Conservation (phyloP, 2,329 filamentous ascomycete species). For the Fusarium metavorans region DNA sequence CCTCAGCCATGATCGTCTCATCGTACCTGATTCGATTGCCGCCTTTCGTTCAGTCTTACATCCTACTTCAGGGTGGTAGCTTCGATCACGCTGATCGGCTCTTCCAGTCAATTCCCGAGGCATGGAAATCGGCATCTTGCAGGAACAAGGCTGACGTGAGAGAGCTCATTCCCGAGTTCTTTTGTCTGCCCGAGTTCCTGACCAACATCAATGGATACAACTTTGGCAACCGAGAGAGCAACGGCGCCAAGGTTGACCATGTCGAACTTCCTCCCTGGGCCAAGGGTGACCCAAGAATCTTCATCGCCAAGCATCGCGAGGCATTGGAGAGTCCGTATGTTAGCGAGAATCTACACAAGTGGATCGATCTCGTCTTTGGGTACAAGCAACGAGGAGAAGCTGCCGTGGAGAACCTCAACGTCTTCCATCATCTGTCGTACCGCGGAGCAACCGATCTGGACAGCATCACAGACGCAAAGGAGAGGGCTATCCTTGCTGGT, state of each 20-base stretch:
- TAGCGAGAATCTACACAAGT: constrained; percentile 87
- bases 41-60: constrained; percentile 95
- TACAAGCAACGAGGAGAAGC: constrained; percentile 94
- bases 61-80: constrained; percentile 92
- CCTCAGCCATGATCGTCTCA: constrained; percentile 98
- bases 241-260: constrained; percentile 82
- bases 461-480: constrained; percentile 87
- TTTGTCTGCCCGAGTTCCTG: constrained; percentile 94
- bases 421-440: constrained; percentile 96
- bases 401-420: constrained; percentile 90
- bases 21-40: constrained; percentile 96
- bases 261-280: constrained; percentile 96
- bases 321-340: constrained; percentile 94
- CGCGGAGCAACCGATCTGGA: constrained; percentile 94
- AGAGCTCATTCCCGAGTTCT: constrained; percentile 96
- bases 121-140: constrained; percentile 90
- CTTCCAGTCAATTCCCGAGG: constrained; percentile 91
- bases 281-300: constrained; percentile 94
- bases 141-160: constrained; percentile 95
- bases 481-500: constrained; percentile 88
- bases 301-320: constrained; percentile 95
- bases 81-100: constrained; percentile 97
- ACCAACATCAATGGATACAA: constrained; percentile 96
- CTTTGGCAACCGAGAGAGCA: constrained; percentile 88
- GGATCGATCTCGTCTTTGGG: constrained; percentile 97